Evolutionary conservation across 2,329 filamentous ascomycete species (phyloP), one percentile per base, ranked within the genome.

Genomic region (Septoria linicola): DNA sequence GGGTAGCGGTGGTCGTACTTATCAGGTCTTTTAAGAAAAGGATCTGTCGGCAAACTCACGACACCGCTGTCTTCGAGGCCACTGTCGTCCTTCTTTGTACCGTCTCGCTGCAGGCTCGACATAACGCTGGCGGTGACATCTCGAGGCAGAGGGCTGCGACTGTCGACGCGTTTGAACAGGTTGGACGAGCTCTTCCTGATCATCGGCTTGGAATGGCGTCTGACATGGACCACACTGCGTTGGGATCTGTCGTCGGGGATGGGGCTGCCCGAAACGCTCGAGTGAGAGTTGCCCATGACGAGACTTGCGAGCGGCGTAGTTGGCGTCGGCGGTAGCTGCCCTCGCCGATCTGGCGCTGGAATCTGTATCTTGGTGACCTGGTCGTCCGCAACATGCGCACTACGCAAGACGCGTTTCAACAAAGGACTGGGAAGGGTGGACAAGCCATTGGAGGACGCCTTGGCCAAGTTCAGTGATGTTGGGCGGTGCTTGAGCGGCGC

Each of bases 151-250:
- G 60, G 60, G 25, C 55, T 60, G 36, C 56, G 58, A 40, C 54
- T 60, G 42, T 66, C 63, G 31, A 64, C 51, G 14, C 63, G 60
- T 53, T 63, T 66, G 62, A 66, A 63, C n/a, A 67, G 51, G 41
- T 65, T 65, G 44, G 57, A 59, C 1, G 65, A 67, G 54, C 63
- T 61, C 51, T 63, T 65, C 39, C 65, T 60, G 32, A 60, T 55
- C 23, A 63, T 43, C 11, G 54, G 45, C 49, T 59, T 45, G 50
- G 61, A 54, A 30, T 55, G 36, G 25, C 56, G 59, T 34, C 55
- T 51, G 11, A 53, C 41, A 32, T 58, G 61, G 35, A 57, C 54
- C 7, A 59, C 56, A 36, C 62, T 64, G 37, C 49, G 58, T 11
- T 54, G 30, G 5, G 62, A 64, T 20, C 53, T 54, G 55, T 58